A percentile compares a stretch with the other conserved stretches of the same genome.
phyloP scores from a whole-genome alignment of 306 rosid species.

The Vigna radiata region DNA sequence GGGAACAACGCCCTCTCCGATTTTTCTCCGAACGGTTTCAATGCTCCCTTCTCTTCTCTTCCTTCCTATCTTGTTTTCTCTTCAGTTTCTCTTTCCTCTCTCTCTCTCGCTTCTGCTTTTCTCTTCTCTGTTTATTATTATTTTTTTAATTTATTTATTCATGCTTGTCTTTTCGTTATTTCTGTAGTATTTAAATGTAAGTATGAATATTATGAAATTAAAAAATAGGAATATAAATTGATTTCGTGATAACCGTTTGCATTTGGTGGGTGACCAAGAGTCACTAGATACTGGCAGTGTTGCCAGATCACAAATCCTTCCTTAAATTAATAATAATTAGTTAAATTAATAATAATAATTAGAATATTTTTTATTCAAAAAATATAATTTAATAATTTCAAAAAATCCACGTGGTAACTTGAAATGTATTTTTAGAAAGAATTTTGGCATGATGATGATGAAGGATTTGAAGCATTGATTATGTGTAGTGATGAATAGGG shows the following conservation, averaged over 20 bases:
- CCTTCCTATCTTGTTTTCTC: constrained; percentile 22
- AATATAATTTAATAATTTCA: too few species aligned
- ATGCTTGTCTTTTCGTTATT: background rate
- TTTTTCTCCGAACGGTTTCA: constrained; percentile 27
- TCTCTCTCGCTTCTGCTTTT: constrained; percentile 15
- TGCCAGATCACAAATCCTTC: constrained; percentile 21
- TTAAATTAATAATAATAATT: background rate
- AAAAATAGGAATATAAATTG: background rate
- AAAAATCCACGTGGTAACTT: too few species aligned
- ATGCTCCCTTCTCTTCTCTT: background rate
- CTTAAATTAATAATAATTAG: background rate
- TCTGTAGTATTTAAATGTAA: background rate
- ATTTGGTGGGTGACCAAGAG: constrained; percentile 45
- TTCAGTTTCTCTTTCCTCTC: constrained; percentile 11
- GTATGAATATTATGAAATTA: background rate
- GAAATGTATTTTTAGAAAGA: too few species aligned
- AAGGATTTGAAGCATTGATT: background rate
- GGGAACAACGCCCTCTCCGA: constrained; percentile 13
- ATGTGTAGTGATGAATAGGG: background rate
- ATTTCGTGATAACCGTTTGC: constrained; percentile 35
- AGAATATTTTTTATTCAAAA: too few species aligned
- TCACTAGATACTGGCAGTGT: background rate
- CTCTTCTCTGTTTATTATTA: background rate
- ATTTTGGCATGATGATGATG: too few species aligned
- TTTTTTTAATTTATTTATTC: background rate